Percentiles rank a stretch among this genome's conserved stretches.
Evolutionary conservation across 2,329 filamentous ascomycete species (phyloP).

Genomic region (Xylaria multiplex): DNA sequence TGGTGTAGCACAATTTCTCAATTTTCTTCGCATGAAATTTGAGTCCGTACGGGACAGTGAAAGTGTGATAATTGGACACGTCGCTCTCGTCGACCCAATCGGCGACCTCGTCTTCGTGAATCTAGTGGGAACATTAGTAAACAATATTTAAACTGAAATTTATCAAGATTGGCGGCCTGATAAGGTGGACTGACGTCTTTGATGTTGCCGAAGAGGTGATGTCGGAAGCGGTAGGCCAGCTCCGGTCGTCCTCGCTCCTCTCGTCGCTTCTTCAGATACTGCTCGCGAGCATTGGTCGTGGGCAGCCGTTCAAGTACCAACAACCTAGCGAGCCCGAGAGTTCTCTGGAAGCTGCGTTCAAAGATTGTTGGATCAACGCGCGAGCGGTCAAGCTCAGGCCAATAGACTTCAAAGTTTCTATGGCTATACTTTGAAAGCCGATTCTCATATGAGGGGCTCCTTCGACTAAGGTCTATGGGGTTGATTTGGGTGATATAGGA

Average conservation of each 20-base stretch:
- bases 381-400: constrained; percentile 77
- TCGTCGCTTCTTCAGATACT: constrained; percentile 76
- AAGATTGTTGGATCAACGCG: constrained; percentile 87
- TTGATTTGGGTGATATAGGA: constrained; percentile 87
- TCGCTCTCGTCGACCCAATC: constrained; percentile 84
- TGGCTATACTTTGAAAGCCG: constrained; percentile 86
- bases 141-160: background rate
- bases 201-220: constrained; percentile 72
- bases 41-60: constrained; percentile 74
- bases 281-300: constrained; percentile 72
- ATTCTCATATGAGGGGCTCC: constrained; percentile 89
- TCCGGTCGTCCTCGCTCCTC: constrained; percentile 75
- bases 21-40: constrained; percentile 74
- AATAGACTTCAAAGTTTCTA: constrained; percentile 85
- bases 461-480: constrained; percentile 78
- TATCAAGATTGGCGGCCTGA: background rate
- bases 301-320: constrained; percentile 84
- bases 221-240: constrained; percentile 55
- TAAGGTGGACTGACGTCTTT: constrained; percentile 62
- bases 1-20: constrained; percentile 83
- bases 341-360: constrained; percentile 80
- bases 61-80: constrained; percentile 81
- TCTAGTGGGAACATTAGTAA: constrained; percentile 33
- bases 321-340: constrained; percentile 79
- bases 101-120: constrained; percentile 80